Evolutionary conservation across 177 flowering plant genomes (phyloP).

Genomic region (Vitis hybrid): DNA sequence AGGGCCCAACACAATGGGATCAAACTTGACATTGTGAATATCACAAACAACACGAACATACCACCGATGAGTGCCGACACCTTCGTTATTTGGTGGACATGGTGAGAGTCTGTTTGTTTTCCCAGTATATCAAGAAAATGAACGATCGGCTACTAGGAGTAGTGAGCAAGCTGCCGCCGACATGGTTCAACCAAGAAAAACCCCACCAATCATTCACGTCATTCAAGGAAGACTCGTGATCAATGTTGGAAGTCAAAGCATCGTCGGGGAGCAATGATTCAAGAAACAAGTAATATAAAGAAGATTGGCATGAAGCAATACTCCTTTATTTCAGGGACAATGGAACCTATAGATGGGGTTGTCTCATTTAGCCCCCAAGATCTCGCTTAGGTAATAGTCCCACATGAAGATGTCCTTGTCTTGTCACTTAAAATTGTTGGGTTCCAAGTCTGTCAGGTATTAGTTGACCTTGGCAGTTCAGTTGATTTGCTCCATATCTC

Average conservation of each 20-base stretch:
- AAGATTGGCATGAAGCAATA: rapidly evolving
- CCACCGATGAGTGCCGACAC: rapidly evolving
- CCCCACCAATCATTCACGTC: rapidly evolving
- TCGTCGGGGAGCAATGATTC: rapidly evolving
- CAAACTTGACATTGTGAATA: no score
- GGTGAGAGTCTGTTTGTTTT: rapidly evolving
- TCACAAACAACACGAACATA: no score
- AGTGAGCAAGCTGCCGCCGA: rapidly evolving
- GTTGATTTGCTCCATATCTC: rapidly evolving
- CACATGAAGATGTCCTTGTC: no score
- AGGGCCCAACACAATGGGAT: rapidly evolving
- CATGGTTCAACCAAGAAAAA: rapidly evolving
- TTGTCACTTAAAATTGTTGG: rapidly evolving
- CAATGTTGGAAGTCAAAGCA: no score
- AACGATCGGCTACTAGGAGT: rapidly evolving
- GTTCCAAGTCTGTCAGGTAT: no score
- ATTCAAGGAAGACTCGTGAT: no score
- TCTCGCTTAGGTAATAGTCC: rapidly evolving
- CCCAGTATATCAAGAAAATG: no score
- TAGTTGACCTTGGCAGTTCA: no score
- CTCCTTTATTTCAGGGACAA: rapidly evolving
- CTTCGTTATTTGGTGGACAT: no score
- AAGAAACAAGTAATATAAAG: no score
- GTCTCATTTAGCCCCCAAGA: no score
- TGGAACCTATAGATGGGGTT: no score